These are phyloP conservation scores for Vigna hirtella DNA, from an alignment of 306 rosid species.

Conservation along the genomic window DNA sequence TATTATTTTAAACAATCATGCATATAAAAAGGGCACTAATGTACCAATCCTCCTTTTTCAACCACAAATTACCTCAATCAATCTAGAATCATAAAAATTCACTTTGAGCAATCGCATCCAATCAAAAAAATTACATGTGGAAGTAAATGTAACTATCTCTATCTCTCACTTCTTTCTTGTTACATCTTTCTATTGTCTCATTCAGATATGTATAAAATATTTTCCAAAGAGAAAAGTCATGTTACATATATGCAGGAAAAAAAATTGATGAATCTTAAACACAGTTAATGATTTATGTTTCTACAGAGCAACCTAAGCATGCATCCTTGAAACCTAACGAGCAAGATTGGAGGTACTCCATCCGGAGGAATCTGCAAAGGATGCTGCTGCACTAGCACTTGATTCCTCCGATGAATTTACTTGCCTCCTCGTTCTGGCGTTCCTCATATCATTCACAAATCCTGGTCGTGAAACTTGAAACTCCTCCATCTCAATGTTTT, in stretches of 20 bases:
- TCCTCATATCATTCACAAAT: constrained; percentile 63
- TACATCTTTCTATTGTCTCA: neutral
- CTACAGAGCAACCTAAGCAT: neutral
- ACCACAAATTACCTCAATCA: neutral
- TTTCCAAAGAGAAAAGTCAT: neutral
- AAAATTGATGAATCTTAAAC: neutral
- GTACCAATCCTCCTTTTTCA: neutral
- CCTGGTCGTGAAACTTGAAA: constrained; percentile 65
- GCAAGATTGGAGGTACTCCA: constrained; percentile 35
- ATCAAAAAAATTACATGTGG: neutral
- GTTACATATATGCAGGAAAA: neutral
- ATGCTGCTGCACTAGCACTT: constrained; percentile 34
- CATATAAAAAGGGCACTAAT: neutral
- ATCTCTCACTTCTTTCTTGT: neutral
- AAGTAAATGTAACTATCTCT: neutral
- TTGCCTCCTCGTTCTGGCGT: constrained; percentile 40
- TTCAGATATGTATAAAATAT: neutral
- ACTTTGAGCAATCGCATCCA: neutral
- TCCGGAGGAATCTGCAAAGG: constrained; percentile 15
- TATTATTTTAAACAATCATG: neutral
- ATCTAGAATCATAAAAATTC: neutral
- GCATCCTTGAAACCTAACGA: constrained; percentile 29
- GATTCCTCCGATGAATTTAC: constrained; percentile 44
- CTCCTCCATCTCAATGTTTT: constrained; percentile 41
- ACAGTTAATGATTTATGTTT: neutral